phyloP scores from a whole-genome alignment of 169 alveolate species.

The Plasmodium gonderi region DNA sequence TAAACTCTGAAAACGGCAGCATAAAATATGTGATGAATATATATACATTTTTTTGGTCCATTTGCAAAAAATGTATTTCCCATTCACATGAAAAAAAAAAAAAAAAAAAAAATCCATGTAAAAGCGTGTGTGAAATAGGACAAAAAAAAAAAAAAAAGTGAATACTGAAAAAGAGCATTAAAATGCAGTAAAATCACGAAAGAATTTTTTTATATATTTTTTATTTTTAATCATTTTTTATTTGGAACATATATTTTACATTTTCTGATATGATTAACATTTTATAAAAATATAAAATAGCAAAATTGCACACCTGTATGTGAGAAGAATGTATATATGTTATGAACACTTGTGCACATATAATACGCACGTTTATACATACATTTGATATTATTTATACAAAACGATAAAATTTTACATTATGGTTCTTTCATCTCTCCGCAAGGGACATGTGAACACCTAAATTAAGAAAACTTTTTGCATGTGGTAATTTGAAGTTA shows the following conservation, averaged over 20 bases:
- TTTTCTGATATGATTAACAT: not conserved
- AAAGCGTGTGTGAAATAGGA: not conserved
- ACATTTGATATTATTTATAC: not conserved
- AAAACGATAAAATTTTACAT: not conserved
- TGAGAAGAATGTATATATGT: conserved; percentile 1
- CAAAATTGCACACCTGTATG: conserved; percentile 16
- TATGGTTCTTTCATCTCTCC: too few species aligned
- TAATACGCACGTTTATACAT: not conserved
- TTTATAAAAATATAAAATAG: not conserved
- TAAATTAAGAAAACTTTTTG: not conserved
- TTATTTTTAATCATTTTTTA: not conserved
- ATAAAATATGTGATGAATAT: not conserved
- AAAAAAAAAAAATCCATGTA: not conserved
- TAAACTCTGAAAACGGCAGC: not conserved
- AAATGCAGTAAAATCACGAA: not conserved
- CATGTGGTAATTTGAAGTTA: not conserved
- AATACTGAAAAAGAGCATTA: not conserved
- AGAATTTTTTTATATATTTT: not conserved
- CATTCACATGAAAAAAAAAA: not conserved
- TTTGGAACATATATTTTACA: not conserved
- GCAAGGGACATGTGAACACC: not conserved
- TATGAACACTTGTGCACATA: not conserved
- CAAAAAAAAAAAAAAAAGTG: not conserved
- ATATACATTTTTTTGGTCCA: not conserved
- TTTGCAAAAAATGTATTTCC: not conserved